These are phyloP conservation scores for Camelina laxa DNA, from an alignment of 345 rosid genomes.

Conservation along the genomic window DNA sequence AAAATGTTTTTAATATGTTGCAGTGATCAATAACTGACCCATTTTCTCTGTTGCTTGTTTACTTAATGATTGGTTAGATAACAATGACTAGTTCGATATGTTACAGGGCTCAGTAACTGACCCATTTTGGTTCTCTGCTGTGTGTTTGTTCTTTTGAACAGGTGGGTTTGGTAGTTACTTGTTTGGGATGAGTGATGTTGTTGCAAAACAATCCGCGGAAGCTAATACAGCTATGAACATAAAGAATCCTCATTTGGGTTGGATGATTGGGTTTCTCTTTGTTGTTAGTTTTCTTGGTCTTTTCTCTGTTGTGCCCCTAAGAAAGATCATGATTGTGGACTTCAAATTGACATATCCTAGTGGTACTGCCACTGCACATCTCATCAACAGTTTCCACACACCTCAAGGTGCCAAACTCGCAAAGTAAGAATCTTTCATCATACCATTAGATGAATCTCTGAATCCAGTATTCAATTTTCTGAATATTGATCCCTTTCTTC, in stretches of 20 bases:
- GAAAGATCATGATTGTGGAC: conserved; percentile 82
- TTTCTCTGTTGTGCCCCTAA: conserved; percentile 68
- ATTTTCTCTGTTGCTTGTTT: too few relatives aligned
- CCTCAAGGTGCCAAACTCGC: conserved; percentile 81
- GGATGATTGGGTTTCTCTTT: conserved; percentile 83
- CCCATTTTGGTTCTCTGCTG: background rate
- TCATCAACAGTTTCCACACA: conserved; percentile 92
- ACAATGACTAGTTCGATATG: too few relatives aligned
- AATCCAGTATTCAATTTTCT: background rate
- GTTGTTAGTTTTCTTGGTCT: conserved; percentile 81
- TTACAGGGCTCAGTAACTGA: background rate
- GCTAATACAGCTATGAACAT: conserved; percentile 58
- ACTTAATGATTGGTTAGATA: too few relatives aligned
- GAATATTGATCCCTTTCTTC: conserved; percentile 9
- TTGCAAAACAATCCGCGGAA: conserved; percentile 54
- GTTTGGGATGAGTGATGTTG: conserved; percentile 58
- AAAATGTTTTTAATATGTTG: too few relatives aligned
- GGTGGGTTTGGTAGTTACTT: conserved; percentile 76
- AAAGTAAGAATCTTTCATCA: conserved; percentile 47
- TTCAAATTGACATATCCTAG: conserved; percentile 82
- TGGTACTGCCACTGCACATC: conserved; percentile 89
- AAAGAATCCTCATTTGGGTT: conserved; percentile 58
- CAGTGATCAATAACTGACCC: too few relatives aligned
- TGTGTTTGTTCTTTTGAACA: conserved; percentile 27
- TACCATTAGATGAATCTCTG: background rate